Base-by-base conservation (phyloP, 257 asterid genomes). In the Hygrophila difformis region DNA sequence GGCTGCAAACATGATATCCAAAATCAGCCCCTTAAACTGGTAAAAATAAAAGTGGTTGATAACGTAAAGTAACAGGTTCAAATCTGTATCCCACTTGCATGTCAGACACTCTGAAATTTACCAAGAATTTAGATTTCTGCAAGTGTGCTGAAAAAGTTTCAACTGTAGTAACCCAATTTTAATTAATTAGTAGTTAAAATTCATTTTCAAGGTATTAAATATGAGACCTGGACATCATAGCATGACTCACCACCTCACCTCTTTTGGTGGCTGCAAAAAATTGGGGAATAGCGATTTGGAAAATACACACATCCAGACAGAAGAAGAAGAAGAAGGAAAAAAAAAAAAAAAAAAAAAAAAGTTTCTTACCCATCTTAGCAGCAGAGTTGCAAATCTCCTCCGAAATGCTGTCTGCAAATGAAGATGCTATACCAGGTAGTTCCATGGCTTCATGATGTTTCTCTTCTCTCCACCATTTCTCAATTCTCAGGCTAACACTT, bases 371-470 rank as follows among this genome's bases (percentile, higher is more conserved):
- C 96, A 91, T 82, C 78, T 86, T 80, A 60, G 97, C 97, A 55
- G 99, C 82, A 65, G 93, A 91, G 63, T 76, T 91, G 78, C 99
- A 91, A 36, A 86, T 91, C 71, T 91, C 99, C 67, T 91, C 99
- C 3, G 94, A 91, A 54, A 91, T 91, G 41, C 87, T 65, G 66
- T 82, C 95, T 0, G 84, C 40, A 62, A 60, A 86, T 42, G 97
- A 86, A 28, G 94, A 83, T 41, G 99, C 87, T 43, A 91, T 72
- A 39, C 81, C 82, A 28, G 87, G 78, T 49, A 91, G 86, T 40
- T 82, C 85, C 78, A 72, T 71, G 35, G 71, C 77, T 56, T 86
- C 99, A 47, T 66, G 78, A 37, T 60, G 75, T 63, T 91, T 91
- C 73, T 83, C 75, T 39, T 91, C 97, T 56, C 99, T 91, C 95